Evolutionary conservation across 2,329 filamentous ascomycete genomes (phyloP), one percentile per base, ranked within the genome.

Genomic region (Peltaster fructicola): DNA sequence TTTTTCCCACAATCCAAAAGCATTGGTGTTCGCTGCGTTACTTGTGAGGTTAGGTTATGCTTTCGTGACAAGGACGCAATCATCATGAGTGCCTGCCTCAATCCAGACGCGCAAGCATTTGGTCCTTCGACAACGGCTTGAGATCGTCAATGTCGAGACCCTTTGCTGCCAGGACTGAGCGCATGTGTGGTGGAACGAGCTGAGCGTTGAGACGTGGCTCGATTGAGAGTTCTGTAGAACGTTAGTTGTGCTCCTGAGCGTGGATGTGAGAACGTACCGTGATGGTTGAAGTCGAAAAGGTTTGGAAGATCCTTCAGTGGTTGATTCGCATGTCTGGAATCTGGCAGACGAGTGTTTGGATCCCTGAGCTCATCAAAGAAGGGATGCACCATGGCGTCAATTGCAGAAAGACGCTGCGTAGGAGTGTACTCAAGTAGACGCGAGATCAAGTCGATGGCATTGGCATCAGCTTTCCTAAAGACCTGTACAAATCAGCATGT

Each of bases 291-390:
- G 52, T 95, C 76, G 54, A 93, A 98, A 27, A 98, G 67, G 22
- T 67, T 65, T 12, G 88, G 88, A 25, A 98, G 58, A 32, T 93
- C 84, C 48, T 77, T 76, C 24, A 77, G 56, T 22, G 77, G 65
- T 33, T 76, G 77, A 38, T 76, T 79, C 33, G 79, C 69, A 55
- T 93, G 82, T 49, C 88, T 77, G 13, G 88, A 98, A 52, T 98
- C 88, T 7, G 85, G 88, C 37, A 98, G 65, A 51, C 76, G 79
- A 31, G 84, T 95, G 50, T 53, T 72, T n/a, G 82, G 80, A 44
- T 93, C 82, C 44, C 88, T 71, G 35, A 98, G 65, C 55, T 98
- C 88, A 46, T 98, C 85, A 47, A 98, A 98, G 67, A 95, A 98
- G 17, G 88, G 82, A 45, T 98, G 88, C 30, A 90, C 77, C 84